Conservation (phyloP, 371 early-diverging fungal species). For the Mucor piriformis region DNA sequence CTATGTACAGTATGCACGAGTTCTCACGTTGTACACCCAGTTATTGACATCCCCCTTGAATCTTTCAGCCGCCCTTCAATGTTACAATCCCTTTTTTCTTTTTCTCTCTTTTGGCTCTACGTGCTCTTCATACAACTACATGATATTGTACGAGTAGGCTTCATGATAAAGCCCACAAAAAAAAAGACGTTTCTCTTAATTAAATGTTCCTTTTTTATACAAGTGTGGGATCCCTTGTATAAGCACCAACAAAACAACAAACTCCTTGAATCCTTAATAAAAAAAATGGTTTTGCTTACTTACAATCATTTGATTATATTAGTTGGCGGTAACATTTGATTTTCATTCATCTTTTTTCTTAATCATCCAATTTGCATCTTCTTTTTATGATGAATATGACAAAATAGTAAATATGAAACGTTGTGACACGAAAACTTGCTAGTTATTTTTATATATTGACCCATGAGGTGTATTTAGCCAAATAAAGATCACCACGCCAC, state of each 20-base stretch:
- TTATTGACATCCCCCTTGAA: slow-evolving; percentile 16
- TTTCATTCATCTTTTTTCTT: no score
- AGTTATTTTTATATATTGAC: not conserved
- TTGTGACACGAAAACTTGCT: not conserved
- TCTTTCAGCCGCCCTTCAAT: not conserved
- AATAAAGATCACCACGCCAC: not conserved
- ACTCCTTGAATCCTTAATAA: no score
- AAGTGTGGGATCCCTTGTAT: no score
- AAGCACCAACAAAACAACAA: no score
- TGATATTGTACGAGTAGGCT: no score
- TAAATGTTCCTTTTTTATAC: no score
- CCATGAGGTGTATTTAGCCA: not conserved
- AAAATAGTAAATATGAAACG: not conserved
- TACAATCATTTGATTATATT: not conserved
- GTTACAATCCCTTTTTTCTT: not conserved
- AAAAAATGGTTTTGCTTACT: not conserved
- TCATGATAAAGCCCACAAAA: no score
- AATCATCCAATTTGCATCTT: not conserved
- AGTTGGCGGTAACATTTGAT: not conserved
- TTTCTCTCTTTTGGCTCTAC: not conserved
- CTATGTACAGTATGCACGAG: slow-evolving; percentile 17
- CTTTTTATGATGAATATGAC: not conserved
- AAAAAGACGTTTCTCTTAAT: no score
- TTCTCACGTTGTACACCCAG: slow-evolving; percentile 19
- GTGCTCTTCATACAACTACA: not conserved